A percentile compares a stretch with the other conserved stretches of the same genome.
Conservation (phyloP, 2,329 filamentous ascomycete genomes). For the Monilinia polystroma region DNA sequence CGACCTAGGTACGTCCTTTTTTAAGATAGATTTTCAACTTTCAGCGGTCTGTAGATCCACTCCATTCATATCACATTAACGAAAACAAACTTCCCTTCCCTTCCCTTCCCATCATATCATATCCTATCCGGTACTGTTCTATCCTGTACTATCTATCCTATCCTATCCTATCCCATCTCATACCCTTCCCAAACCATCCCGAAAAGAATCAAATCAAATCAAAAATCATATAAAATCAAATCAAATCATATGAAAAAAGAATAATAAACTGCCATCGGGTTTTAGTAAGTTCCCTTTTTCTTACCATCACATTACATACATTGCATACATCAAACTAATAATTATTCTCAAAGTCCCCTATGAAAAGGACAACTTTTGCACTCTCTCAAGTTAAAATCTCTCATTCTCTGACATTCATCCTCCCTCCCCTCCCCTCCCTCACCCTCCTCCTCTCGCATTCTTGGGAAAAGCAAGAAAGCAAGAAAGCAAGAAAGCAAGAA, state of each 20-base stretch:
- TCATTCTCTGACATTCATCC: background rate
- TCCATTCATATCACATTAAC: background rate
- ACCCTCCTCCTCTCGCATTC: constrained; percentile 16
- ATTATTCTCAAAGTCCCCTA: background rate
- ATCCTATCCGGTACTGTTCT: too few relatives aligned
- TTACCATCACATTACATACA: too few relatives aligned
- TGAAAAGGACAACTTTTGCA: background rate
- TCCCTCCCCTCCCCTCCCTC: background rate
- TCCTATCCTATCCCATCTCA: too few relatives aligned
- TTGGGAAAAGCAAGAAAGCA: too few relatives aligned
- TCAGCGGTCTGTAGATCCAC: constrained; percentile 6
- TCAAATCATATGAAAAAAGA: background rate
- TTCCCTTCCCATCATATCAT: background rate
- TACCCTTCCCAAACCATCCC: background rate
- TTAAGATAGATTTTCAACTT: too few relatives aligned
- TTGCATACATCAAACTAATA: too few relatives aligned
- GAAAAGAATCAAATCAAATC: background rate
- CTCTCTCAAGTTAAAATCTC: background rate
- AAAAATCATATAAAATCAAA: background rate
- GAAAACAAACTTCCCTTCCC: constrained; percentile 14
- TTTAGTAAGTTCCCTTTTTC: too few relatives aligned
- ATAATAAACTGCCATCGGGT: background rate
- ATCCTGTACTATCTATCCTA: too few relatives aligned
- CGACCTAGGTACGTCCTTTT: too few relatives aligned
- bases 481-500: too few relatives aligned